Percentiles rank a stretch among this genome's conserved stretches.
Evolutionary conservation across 257 asterid species (phyloP).

Genomic region (Lithospermum erythrorhizon): DNA sequence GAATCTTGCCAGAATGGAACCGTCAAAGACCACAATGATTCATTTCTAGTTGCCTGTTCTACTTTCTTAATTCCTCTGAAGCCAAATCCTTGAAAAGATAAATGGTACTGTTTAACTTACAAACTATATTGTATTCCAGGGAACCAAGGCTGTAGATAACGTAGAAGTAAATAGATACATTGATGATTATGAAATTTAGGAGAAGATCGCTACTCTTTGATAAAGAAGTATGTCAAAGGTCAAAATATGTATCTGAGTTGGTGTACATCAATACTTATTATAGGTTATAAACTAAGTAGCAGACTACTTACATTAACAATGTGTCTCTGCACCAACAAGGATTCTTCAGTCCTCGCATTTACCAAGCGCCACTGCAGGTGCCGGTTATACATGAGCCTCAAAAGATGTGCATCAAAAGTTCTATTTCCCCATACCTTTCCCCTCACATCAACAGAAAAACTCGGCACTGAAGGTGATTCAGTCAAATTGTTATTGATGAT

Average conservation of each 20-base stretch:
- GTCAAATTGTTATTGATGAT: slow-evolving; percentile 40
- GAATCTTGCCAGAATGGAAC: no score
- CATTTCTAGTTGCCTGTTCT: neutral
- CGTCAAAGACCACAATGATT: neutral
- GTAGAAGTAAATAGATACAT: no score
- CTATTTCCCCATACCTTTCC: slow-evolving; percentile 65
- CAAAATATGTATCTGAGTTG: neutral
- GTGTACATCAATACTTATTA: neutral
- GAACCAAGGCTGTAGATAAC: no score
- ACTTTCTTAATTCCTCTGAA: neutral
- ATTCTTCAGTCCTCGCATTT: slow-evolving; percentile 56
- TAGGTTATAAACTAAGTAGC: slow-evolving; percentile 1
- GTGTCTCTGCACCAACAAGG: slow-evolving; percentile 48
- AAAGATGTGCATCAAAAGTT: slow-evolving; percentile 51
- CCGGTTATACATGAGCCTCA: slow-evolving; percentile 67
- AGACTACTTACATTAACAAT: slow-evolving; percentile 45
- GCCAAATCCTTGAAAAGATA: neutral
- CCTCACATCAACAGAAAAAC: slow-evolving; percentile 68
- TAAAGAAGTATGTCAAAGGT: neutral
- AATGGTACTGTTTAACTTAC: no score
- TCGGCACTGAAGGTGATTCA: slow-evolving; percentile 67
- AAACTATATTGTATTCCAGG: no score
- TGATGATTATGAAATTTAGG: neutral
- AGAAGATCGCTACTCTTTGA: neutral
- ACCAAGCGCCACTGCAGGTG: slow-evolving; percentile 71